phyloP scores from a whole-genome alignment of 768 basidiomycete species.

The Amanita thiersii region DNA sequence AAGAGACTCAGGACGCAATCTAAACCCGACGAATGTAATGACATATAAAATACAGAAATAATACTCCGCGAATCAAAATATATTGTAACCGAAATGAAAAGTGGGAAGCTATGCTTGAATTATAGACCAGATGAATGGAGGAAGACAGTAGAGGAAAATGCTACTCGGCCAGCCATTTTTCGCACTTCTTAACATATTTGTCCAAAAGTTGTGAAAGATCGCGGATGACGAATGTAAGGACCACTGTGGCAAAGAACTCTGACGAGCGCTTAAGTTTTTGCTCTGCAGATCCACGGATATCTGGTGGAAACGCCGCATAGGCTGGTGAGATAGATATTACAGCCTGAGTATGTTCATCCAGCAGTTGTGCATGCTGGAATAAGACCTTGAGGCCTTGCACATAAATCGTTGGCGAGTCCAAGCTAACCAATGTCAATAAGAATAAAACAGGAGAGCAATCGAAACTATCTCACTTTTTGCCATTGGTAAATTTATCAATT shows the following conservation, averaged over 20 bases:
- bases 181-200: slow-evolving; percentile 91
- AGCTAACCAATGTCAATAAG: too few species aligned
- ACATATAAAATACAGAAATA: slow-evolving; percentile 10
- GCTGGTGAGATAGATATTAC: slow-evolving; percentile 58
- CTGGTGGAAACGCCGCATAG: slow-evolving; percentile 62
- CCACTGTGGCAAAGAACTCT: slow-evolving; percentile 88
- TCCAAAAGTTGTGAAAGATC: slow-evolving; percentile 82
- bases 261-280: slow-evolving; percentile 71
- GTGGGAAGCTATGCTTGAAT: background rate
- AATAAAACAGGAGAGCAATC: slow-evolving; percentile 4
- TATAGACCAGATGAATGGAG: background rate
- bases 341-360: slow-evolving; percentile 83
- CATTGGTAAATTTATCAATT: slow-evolving; percentile 80
- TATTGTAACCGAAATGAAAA: slow-evolving; percentile 7
- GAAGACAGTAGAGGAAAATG: background rate
- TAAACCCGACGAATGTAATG: slow-evolving; percentile 9
- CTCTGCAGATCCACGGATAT: slow-evolving; percentile 59
- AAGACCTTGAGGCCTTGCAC: slow-evolving; percentile 69
- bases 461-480: slow-evolving; percentile 63
- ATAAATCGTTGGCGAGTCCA: slow-evolving; percentile 84
- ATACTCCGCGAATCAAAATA: slow-evolving; percentile 8
- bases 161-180: slow-evolving; percentile 86
- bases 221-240: slow-evolving; percentile 83
- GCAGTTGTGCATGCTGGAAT: slow-evolving; percentile 67
- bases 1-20: background rate